A percentile compares a stretch with the other conserved stretches of the same genome.
Conservation (phyloP, 495 filamentous ascomycete genomes). For the Mytilinidion resinicola region DNA sequence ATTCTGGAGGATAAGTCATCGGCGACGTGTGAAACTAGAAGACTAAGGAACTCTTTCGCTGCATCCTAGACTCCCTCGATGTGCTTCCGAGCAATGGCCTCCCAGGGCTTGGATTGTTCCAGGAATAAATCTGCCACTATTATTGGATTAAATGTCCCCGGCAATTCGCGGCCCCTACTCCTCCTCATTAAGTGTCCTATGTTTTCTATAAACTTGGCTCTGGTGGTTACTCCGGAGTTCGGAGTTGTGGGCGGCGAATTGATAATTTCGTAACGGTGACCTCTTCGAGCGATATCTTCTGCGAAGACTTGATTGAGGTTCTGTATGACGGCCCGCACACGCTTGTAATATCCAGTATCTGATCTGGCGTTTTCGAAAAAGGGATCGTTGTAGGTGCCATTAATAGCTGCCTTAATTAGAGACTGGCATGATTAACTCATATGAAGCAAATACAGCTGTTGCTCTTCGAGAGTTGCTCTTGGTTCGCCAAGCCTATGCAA, state of each 20-base stretch:
- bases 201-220: slow-evolving; percentile 1
- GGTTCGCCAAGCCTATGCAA: background rate
- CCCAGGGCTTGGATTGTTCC: background rate
- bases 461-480: background rate
- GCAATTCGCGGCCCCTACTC: background rate
- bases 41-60: background rate
- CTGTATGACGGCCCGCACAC: background rate
- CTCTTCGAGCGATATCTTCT: background rate
- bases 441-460: background rate
- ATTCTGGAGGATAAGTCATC: background rate
- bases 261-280: background rate
- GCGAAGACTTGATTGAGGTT: background rate
- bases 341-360: background rate
- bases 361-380: background rate
- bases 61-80: slow-evolving; percentile 2
- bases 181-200: background rate
- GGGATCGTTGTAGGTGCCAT: background rate
- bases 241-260: too few species aligned
- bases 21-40: background rate
- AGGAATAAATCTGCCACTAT: background rate
- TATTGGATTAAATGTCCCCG: background rate
- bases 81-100: background rate
- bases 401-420: background rate
- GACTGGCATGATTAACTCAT: background rate
- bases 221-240: background rate